phyloP scores from a whole-genome alignment of 2,329 filamentous ascomycete genomes.

The Penicillium janthinellum region DNA sequence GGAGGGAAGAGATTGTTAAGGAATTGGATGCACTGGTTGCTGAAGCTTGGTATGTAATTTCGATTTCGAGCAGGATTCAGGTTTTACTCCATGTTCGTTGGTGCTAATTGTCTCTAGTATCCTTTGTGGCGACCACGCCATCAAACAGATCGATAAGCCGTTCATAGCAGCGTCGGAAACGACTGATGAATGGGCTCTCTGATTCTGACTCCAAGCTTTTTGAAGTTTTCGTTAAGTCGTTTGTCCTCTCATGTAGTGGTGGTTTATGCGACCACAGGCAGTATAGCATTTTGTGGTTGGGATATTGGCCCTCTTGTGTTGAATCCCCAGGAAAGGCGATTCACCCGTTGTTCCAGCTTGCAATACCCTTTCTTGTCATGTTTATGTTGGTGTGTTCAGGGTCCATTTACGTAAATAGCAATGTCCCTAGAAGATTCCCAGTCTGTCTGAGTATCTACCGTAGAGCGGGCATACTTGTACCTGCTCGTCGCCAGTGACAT shows the following conservation, averaged over 20 bases:
- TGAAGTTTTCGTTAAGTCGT: background rate
- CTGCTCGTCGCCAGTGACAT: too few species aligned
- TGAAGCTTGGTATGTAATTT: conserved; percentile 71
- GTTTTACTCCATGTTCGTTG: background rate
- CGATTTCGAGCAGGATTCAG: background rate
- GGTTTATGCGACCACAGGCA: background rate
- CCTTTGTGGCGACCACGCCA: conserved; percentile 90
- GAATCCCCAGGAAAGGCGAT: background rate
- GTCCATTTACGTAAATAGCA: background rate
- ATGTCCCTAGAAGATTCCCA: background rate
- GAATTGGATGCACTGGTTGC: conserved; percentile 93
- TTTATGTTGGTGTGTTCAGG: background rate
- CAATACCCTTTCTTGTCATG: conserved; percentile 13
- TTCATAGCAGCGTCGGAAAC: conserved; percentile 77
- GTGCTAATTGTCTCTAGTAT: conserved; percentile 61
- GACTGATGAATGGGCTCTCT: conserved; percentile 76
- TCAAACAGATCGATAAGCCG: conserved; percentile 90
- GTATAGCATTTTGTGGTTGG: background rate
- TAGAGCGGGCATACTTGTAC: too few species aligned
- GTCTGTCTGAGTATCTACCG: too few species aligned
- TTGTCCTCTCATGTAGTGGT: background rate
- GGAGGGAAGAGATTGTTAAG: conserved; percentile 78
- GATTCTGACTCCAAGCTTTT: conserved; percentile 18
- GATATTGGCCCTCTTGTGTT: background rate
- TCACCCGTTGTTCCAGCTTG: background rate